Evolutionary conservation across 2,329 filamentous ascomycete species (phyloP), one percentile per base, ranked within the genome.

Genomic region (Pseudonectria foliicola): DNA sequence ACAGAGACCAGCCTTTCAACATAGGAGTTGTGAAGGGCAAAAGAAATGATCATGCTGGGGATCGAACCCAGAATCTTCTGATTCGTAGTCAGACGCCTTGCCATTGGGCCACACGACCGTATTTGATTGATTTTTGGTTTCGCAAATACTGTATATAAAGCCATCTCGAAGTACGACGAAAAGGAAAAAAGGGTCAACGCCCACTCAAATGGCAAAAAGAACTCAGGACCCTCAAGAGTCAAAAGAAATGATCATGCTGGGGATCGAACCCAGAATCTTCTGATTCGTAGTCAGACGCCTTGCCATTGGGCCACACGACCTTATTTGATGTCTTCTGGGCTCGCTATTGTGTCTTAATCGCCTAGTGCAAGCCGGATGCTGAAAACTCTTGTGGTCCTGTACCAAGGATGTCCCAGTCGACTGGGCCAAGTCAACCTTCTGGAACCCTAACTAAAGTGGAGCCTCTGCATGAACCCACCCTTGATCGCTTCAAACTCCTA

Each of bases 211-310:
- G 18, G 8, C 18, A 21, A 21, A 21, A 21, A 21, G 18, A 21
- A 6, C 18, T 21, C 8, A 5, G 8, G 5, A 21, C 8, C 5
- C 18, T 8, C 18, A 21, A 8, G 18, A 21, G 29, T 26, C 29
- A 37, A 37, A 37, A 37, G 25, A 29, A 32, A 35, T 30, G 36
- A 31, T 38, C 36, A 34, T 28, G 28, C 27, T 38, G 36, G 36
- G 36, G 36, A 30, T 38, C 36, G 36, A 38, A 38, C 36, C 36
- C 36, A 34, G 31, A 34, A 38, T 38, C 52, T 54, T 49, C 52
- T 54, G 52, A 54, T 54, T 54, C 52, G 52, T 54, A 54, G 52
- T 53, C 51, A 54, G 52, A 54, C 51, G 51, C 52, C 51, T 52
- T 54, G 51, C 52, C 50, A 54, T 54, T 54, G 47, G 37, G 37